Evolutionary conservation across 106 monocot genomes (phyloP).

Genomic region (Dioscorea zingiberensis): DNA sequence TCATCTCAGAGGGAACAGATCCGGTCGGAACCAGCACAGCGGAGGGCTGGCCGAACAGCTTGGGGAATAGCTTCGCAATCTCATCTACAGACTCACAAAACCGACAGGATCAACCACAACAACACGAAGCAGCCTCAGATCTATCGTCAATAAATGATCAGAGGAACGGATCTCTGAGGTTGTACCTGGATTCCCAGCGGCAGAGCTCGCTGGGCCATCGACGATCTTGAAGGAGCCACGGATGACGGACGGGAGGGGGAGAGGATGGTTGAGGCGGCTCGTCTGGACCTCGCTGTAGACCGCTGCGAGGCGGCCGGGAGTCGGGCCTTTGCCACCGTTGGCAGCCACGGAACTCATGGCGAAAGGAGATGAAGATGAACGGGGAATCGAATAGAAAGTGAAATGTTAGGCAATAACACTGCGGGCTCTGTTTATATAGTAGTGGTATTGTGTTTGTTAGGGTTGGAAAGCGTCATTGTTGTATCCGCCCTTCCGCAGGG

Average conservation of each 20-base stretch:
- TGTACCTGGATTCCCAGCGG: conserved; percentile 71
- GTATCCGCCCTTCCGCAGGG: no score
- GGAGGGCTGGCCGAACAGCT: conserved; percentile 84
- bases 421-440: no score
- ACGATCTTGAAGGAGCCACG: conserved; percentile 39
- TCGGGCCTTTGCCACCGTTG: conserved; percentile 23
- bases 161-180: neutral
- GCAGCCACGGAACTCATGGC: conserved; percentile 6
- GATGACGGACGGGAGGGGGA: conserved; percentile 75
- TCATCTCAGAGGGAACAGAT: conserved; percentile 30
- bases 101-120: conserved; percentile 1
- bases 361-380: neutral
- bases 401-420: neutral
- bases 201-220: conserved; percentile 64
- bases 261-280: conserved; percentile 62
- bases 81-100: conserved; percentile 50
- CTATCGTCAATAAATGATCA: neutral
- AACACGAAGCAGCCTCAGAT: neutral
- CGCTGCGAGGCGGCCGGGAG: conserved; percentile 42
- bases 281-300: conserved; percentile 89
- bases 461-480: no score
- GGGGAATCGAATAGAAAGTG: neutral
- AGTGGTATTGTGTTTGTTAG: no score
- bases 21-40: conserved; percentile 60
- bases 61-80: conserved; percentile 90